Conservation (phyloP, 2,329 filamentous ascomycete genomes). For the Endoconidiophora polonica region DNA sequence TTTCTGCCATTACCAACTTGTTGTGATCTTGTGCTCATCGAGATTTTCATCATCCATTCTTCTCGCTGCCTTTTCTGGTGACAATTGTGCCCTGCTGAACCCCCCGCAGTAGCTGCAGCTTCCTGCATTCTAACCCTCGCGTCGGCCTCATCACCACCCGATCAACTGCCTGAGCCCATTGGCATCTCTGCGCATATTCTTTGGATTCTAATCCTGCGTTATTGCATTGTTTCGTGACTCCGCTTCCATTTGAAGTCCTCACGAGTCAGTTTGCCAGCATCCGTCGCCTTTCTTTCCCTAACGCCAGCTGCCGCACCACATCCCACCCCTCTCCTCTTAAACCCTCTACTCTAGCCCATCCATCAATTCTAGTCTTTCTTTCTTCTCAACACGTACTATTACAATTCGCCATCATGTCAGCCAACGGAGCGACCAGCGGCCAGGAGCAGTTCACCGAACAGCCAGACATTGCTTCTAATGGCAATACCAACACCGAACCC, state of each 20-base stretch:
- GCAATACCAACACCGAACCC: conserved; percentile 26
- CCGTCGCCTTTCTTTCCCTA: not conserved
- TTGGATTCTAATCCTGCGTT: not conserved
- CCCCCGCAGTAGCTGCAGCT: conserved; percentile 12
- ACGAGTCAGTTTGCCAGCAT: not conserved
- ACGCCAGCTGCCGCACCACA: not conserved
- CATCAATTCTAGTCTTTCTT: conserved; percentile 1
- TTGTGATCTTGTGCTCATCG: not conserved
- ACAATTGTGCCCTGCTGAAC: conserved; percentile 1
- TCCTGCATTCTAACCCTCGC: conserved; percentile 5
- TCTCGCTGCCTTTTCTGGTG: not conserved
- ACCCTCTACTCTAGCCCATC: not conserved
- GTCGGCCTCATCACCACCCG: conserved; percentile 1
- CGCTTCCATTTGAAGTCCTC: not conserved
- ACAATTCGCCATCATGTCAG: conserved; percentile 29
- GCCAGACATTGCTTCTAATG: conserved; percentile 18
- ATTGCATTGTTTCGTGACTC: not conserved
- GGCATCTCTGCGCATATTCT: not conserved
- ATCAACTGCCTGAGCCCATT: conserved; percentile 3
- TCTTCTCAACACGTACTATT: conserved; percentile 4
- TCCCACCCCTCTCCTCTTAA: not conserved
- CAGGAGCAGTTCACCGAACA: conserved; percentile 23
- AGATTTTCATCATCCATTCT: not conserved
- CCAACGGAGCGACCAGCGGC: conserved; percentile 37
- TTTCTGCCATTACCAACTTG: not conserved